Evolutionary conservation across 2,329 filamentous ascomycete genomes (phyloP), one percentile per base, ranked within the genome.

Genomic region (Alternaria dauci): DNA sequence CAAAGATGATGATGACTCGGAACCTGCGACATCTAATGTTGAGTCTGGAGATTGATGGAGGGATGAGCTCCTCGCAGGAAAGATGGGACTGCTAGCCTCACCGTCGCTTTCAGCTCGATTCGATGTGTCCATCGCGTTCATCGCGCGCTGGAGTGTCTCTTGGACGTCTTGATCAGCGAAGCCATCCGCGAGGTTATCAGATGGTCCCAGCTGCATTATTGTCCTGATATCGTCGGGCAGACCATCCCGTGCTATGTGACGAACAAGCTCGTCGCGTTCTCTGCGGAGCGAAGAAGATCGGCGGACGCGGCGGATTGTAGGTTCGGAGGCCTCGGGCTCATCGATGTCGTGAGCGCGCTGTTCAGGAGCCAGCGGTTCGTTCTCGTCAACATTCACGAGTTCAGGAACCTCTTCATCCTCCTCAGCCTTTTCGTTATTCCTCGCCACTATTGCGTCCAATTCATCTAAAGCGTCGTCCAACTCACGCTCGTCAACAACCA

Each of bases 221-320:
- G 50, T 47, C 30, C 62, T 62, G 2, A 73, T 52, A 8, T 67
- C 62, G 36, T 71, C 69, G 1, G 71, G 58, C 28, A 74, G 53
- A 14, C 68, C 67, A 34, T 69, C 63, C 28, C 42, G 64, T 20
- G 66, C 69, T 56, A 73, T 11, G 36, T 41, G 55, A 42, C 58
- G 55, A 54, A 68, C 34, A 44, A 67, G 58, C 18, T 65, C 62
- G 25, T 69, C 62, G 18, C 59, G 62, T 26, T 61, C 58, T 58
- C 64, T 58, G 2, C 56, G 59, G 8, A 62, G 48, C 26, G 66
- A 70, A n/a, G 65, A 67, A 18, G 64, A 66, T 18, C 61, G 63
- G 26, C 61, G 70, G 44, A 52, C 34, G 7, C 61, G 66, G 55
- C 63, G 60, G 53, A 61, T 55, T 18, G 52, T 58, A 25, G 60